A percentile compares a stretch with the other conserved stretches of the same genome.
Evolutionary conservation across 352 stramenopile genomes (phyloP).

Genomic region (Phytophthora citrophthora): DNA sequence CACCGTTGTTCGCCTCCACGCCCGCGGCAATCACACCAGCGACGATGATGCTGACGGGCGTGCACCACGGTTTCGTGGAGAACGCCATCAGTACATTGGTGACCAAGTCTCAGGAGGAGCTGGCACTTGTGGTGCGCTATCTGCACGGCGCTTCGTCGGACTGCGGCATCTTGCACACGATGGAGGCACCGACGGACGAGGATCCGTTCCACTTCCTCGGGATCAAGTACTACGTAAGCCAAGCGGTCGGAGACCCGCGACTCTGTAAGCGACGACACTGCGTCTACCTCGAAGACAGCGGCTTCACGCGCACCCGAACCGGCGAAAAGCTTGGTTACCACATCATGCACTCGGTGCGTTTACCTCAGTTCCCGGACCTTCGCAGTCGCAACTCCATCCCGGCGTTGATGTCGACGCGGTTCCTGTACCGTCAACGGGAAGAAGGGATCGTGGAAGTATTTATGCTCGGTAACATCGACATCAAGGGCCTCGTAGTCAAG

Average conservation of each 20-base stretch:
- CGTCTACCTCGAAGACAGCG: constrained; percentile 51
- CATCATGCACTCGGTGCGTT: constrained; percentile 48
- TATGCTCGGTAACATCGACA: constrained; percentile 43
- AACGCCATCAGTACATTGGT: constrained; percentile 39
- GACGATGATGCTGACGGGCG: constrained; percentile 46
- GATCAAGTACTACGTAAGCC: constrained; percentile 58
- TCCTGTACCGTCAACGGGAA: constrained; percentile 52
- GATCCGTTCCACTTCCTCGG: constrained; percentile 58
- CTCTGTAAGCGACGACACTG: constrained; percentile 43
- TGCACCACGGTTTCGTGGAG: constrained; percentile 43
- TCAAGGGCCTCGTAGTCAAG: constrained; percentile 32
- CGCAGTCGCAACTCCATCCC: constrained; percentile 32
- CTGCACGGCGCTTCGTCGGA: constrained; percentile 48
- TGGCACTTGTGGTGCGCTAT: constrained; percentile 54
- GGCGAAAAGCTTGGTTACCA: constrained; percentile 53
- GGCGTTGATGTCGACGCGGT: constrained; percentile 37
- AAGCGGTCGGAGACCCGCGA: constrained; percentile 28
- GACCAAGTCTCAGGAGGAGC: constrained; percentile 51
- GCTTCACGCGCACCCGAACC: constrained; percentile 41
- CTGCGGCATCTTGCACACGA: constrained; percentile 41
- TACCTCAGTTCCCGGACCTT: constrained; percentile 48
- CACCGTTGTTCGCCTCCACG: constrained; percentile 44
- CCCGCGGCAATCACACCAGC: constrained; percentile 31
- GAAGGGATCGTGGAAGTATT: constrained; percentile 42
- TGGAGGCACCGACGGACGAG: constrained; percentile 37